Base-by-base conservation (phyloP, 164 flowering plant genomes). In the Cinnamomum micranthum region DNA sequence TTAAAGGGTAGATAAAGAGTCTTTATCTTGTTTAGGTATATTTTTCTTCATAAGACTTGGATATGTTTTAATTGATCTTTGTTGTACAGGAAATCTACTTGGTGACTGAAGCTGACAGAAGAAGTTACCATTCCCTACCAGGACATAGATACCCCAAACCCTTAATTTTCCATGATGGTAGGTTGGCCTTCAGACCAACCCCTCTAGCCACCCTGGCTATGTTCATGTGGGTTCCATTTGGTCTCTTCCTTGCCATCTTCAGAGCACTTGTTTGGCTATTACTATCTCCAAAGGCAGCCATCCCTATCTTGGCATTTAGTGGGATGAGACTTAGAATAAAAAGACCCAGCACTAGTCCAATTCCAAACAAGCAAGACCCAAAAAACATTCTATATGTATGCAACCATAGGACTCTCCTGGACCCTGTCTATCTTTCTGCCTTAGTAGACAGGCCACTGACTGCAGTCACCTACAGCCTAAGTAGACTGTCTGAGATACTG, bases 101-200 rank as follows among this genome's bases (percentile, higher is more conserved):
- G 77, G 83, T 86, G 66, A 75, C 74, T 22, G 74, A 71, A 75
- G 69, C 77, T 20, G 85, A 85, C 25, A 85, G 83, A 75, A 76
- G 52, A 68, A 80, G 62, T 12, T 80, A 82, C 81, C 33, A 80
- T 33, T 28, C 3, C 31, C 81, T 90, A 14, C 86, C 88, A 68
- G 83, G 82, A 52, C 78, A 84, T 4, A 83, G 59, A 65, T 84
- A 85, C 79, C 87, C 86, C 52, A 88, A 84, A 50, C 88, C 88
- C 9, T 52, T 91, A 50, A 79, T 91, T 28, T 89, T 91, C 75
- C 95, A 91, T 73, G 93, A 91, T 74, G 92, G 95, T 4, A 81
- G 95, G 68, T 66, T 89, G 47, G 93, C 88, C 5, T 75, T 83
- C 55, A 71, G 73, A 65, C 92, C 95, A 3, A 85, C 88, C 12